Evolutionary conservation across 2,329 filamentous ascomycete species (phyloP).

Genomic region (Pseudogymnoascus sp.): DNA sequence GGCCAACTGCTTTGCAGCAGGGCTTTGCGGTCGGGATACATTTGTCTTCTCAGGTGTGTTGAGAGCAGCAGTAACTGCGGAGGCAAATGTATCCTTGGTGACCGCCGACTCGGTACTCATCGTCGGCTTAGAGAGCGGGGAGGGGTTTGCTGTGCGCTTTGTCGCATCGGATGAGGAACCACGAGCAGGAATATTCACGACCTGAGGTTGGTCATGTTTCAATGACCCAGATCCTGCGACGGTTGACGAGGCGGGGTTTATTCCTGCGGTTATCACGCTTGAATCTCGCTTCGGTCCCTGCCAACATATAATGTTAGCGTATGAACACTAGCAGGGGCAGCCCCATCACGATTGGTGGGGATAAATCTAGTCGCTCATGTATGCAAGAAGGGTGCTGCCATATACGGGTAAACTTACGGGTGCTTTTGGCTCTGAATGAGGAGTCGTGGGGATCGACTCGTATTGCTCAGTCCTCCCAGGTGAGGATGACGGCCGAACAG

Average conservation of each 20-base stretch:
- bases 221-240: constrained; percentile 31
- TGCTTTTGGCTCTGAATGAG: constrained; percentile 23
- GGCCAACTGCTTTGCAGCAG: constrained; percentile 75
- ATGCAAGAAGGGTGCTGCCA: constrained; percentile 4
- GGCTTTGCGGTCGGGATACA: constrained; percentile 29
- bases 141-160: constrained; percentile 60
- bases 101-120: constrained; percentile 47
- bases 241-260: constrained; percentile 36
- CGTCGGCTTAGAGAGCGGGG: constrained; percentile 65
- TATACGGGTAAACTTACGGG: constrained; percentile 49
- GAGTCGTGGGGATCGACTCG: background rate
- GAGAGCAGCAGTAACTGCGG: constrained; percentile 28
- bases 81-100: constrained; percentile 34
- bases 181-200: constrained; percentile 52
- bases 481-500: constrained; percentile 19
- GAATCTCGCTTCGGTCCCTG: constrained; percentile 54
- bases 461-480: constrained; percentile 8
- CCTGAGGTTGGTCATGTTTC: constrained; percentile 46
- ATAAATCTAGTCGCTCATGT: constrained; percentile 4
- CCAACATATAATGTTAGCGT: constrained; percentile 19
- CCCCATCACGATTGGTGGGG: constrained; percentile 8
- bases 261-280: constrained; percentile 33
- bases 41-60: constrained; percentile 21
- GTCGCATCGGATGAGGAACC: constrained; percentile 53
- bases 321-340: background rate